Base-by-base conservation (phyloP, 2,329 filamentous ascomycete species). In the Epichloe coenophiala region DNA sequence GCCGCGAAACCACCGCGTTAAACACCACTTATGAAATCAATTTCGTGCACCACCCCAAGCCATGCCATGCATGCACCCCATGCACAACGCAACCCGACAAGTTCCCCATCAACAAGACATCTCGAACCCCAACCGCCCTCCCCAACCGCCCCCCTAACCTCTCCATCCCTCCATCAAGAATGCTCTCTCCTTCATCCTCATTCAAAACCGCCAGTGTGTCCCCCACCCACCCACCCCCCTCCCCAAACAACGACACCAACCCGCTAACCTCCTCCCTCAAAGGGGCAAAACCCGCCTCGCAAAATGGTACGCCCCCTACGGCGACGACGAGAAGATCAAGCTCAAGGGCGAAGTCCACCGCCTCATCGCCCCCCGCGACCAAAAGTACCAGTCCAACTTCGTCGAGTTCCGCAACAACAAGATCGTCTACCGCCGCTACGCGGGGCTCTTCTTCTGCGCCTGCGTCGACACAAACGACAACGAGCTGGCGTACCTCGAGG, bases 361-460 rank as follows among this genome's bases (percentile, higher is more conserved):
- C 56, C 88, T 98, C 59, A 91, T 98, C 54, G 93, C 93, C 0
- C 93, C 93, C 6, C 87, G 93, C 64, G 93, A 98, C 71, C 93
- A 98, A 67, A 98, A 98, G 67, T 95, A 98, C 75, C 93, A 98
- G 68, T 95, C 89, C 71, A 98, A 98, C 74, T 98, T 98, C 64
- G 93, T 98, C 76, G 93, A 98, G 71, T 84, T 86, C 73, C 86
- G 88, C 58, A 87, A 89, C 71, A 89, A 91, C 66, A 97, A 96
- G 74, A 86, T 98, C 61, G 88, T 98, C 49, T 98, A 98, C 74
- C 85, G 94, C 43, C 86, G 93, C 55, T 98, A 98, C 71, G 93
- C 93, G 0, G 93, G 93, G 0, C 81, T 98, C 53, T 98, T 98
- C 80, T 98, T 98, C 75, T 98, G 93, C 75, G 94, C 90, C 49